Evolutionary conservation across 78 protist genomes (phyloP).

Genomic region (Fonticula alba): DNA sequence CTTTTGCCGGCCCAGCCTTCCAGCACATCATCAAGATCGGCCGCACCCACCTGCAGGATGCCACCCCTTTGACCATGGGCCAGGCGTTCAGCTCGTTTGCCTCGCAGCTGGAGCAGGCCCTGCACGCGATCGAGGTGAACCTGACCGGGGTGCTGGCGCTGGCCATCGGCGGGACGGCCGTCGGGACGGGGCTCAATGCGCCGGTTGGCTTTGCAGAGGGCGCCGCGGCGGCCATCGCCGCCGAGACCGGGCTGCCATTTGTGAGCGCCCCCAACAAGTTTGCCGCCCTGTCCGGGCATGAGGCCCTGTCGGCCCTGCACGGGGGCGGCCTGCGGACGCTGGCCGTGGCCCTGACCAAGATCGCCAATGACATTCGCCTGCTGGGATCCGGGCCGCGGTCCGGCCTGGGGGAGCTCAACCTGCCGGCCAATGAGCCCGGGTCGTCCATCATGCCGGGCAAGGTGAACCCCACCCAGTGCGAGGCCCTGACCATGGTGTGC

Average conservation of each 20-base stretch:
- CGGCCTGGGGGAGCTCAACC: constrained; percentile 57
- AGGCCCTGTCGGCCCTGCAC: constrained; percentile 48
- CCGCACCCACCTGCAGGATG: constrained; percentile 87
- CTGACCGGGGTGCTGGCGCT: constrained; percentile 36
- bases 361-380: constrained; percentile 74
- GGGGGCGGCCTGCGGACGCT: constrained; percentile 61
- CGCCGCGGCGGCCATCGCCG: constrained; percentile 44
- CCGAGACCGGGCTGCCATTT: constrained; percentile 52
- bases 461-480: constrained; percentile 88
- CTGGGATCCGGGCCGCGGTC: constrained; percentile 72
- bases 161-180: constrained; percentile 91
- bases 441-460: constrained; percentile 77
- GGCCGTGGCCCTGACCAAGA: constrained; percentile 59
- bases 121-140: constrained; percentile 26
- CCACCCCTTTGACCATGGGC: constrained; percentile 71
- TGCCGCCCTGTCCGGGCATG: constrained; percentile 64
- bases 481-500: constrained; percentile 85
- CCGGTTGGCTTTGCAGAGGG: constrained; percentile 46
- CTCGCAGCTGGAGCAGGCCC: constrained; percentile 45
- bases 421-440: constrained; percentile 91
- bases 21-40: constrained; percentile 66
- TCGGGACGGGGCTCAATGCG: constrained; percentile 77
- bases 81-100: constrained; percentile 76
- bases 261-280: constrained; percentile 64
- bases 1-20: too few relatives aligned